Percentiles rank a stretch among this genome's conserved stretches.
These are phyloP conservation scores for Picochlorum sp. DNA, from an alignment of 139 green algal species.

Conservation along the genomic window DNA sequence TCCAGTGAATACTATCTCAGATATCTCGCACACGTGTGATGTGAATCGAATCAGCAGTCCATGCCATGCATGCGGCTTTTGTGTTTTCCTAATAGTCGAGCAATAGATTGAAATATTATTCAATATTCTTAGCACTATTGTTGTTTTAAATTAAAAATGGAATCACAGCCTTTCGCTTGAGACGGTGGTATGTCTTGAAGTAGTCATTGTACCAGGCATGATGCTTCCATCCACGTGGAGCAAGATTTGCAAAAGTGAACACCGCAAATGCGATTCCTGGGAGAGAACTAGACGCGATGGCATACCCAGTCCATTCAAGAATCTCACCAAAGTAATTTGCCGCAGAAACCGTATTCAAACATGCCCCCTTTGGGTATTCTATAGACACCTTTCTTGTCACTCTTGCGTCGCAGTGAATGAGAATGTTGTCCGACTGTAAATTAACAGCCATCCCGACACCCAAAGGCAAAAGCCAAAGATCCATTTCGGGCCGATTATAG, in stretches of 20 bases:
- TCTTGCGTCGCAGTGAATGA: constrained; percentile 48
- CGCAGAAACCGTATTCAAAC: constrained; percentile 62
- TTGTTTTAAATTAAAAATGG: constrained; percentile 24
- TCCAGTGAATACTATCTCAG: too few species aligned
- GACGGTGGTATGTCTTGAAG: constrained; percentile 14
- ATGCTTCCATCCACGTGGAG: constrained; percentile 35
- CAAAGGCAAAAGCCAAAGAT: constrained; percentile 34
- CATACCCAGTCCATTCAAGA: constrained; percentile 57
- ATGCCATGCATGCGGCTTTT: background rate
- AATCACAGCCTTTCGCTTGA: constrained; percentile 43
- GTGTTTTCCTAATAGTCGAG: background rate
- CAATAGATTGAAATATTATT: background rate
- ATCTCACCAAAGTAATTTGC: constrained; percentile 72
- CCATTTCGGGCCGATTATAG: background rate
- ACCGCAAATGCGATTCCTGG: constrained; percentile 49
- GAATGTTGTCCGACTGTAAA: constrained; percentile 43
- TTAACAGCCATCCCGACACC: constrained; percentile 47
- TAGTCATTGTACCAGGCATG: constrained; percentile 25
- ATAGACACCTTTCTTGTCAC: constrained; percentile 43
- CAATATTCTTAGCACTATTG: background rate
- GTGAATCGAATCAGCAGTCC: too few species aligned
- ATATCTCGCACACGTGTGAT: background rate
- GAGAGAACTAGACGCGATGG: constrained; percentile 34
- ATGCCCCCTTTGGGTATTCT: constrained; percentile 61
- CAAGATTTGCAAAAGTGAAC: constrained; percentile 63